A percentile compares a stretch with the other conserved stretches of the same genome.
These are phyloP conservation scores for Rhodamnia rubescens DNA, from an alignment of 345 rosid genomes.

Conservation along the genomic window DNA sequence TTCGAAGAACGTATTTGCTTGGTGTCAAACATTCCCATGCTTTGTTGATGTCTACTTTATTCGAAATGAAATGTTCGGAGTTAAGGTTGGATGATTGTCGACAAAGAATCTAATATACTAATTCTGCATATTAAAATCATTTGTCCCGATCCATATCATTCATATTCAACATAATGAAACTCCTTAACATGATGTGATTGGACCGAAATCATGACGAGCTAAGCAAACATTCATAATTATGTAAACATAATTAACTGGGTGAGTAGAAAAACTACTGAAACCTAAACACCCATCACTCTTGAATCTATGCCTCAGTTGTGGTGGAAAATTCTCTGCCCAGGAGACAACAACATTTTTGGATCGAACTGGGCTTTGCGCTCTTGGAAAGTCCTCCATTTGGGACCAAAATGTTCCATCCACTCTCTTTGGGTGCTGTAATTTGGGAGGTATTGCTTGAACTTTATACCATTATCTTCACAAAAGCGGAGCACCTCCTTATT, in stretches of 20 bases:
- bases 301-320: neutral
- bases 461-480: neutral
- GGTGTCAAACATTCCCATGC: neutral
- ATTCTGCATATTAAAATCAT: neutral
- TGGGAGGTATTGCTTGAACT: conserved; percentile 1
- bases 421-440: neutral
- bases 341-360: conserved; percentile 7
- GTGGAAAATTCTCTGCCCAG: conserved; percentile 8
- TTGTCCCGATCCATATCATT: too few species aligned
- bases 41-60: neutral
- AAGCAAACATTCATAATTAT: neutral
- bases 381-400: conserved; percentile 3
- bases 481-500: neutral
- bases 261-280: neutral
- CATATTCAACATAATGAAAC: too few species aligned
- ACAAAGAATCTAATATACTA: neutral
- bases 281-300: neutral
- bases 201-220: too few species aligned
- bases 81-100: neutral
- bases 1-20: neutral
- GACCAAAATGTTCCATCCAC: conserved; percentile 5
- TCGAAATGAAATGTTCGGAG: neutral
- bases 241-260: neutral
- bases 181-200: too few species aligned
- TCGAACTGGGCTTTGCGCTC: conserved; percentile 5